Conservation (phyloP, 352 stramenopile genomes). For the Globisporangium recalcitrans region DNA sequence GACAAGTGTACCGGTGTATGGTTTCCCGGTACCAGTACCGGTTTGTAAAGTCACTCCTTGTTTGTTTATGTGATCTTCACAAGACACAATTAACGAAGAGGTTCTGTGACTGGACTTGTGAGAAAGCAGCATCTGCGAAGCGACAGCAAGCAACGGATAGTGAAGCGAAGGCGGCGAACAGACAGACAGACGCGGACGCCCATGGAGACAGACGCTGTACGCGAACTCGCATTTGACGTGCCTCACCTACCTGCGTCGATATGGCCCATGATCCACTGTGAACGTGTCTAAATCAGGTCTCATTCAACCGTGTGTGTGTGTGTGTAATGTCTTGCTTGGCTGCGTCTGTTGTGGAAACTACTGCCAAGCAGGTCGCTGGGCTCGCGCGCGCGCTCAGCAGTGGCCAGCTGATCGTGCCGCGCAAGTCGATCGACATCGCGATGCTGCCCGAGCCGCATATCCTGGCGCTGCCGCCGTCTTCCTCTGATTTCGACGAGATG, state of each 20-base stretch:
- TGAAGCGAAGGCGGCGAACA: background rate
- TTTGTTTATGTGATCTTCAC: no score
- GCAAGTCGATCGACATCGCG: conserved; percentile 18
- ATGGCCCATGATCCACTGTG: no score
- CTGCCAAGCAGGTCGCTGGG: background rate
- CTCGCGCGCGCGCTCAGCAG: background rate
- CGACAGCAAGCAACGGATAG: background rate
- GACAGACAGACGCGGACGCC: background rate
- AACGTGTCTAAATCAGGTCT: conserved; percentile 4
- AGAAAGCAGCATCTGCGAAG: background rate
- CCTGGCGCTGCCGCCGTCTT: background rate
- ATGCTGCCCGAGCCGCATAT: conserved; percentile 11
- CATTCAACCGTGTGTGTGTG: background rate
- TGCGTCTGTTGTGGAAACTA: background rate
- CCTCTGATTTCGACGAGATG: no score
- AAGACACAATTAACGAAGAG: no score
- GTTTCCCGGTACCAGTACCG: no score
- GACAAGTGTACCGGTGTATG: no score
- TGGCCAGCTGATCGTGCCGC: background rate
- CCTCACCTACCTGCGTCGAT: no score
- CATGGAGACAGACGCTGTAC: conserved; percentile 2
- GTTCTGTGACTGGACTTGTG: background rate
- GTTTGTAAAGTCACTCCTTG: no score
- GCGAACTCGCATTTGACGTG: background rate
- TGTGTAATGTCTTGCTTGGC: background rate